Conservation (phyloP, 768 basidiomycete species). For the Ramaria rubella region DNA sequence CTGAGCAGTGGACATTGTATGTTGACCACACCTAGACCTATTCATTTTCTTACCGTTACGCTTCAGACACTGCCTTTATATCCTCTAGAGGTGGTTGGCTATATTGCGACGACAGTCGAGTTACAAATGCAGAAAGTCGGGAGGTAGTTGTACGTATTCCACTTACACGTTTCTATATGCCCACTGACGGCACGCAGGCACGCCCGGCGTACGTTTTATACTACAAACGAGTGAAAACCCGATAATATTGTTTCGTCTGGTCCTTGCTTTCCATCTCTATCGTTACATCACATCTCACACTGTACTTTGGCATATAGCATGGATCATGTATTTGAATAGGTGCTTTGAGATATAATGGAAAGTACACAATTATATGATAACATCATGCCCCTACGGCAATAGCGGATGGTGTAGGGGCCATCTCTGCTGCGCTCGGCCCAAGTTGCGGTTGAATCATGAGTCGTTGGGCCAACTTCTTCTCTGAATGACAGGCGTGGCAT, state of each 20-base stretch:
- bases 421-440: not conserved
- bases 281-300: constrained; percentile 4
- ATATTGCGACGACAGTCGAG: constrained; percentile 90
- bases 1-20: constrained; percentile 93
- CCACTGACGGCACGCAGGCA: constrained; percentile 39
- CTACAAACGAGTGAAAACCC: constrained; percentile 48
- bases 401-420: not conserved
- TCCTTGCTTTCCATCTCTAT: not conserved
- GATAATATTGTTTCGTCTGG: constrained; percentile 2
- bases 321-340: constrained; percentile 1
- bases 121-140: constrained; percentile 63
- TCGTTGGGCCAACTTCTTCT: not conserved
- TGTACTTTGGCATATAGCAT: constrained; percentile 8
- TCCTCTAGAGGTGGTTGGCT: constrained; percentile 84
- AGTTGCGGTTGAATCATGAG: not conserved
- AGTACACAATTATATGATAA: not conserved
- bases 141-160: constrained; percentile 70
- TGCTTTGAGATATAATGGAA: not conserved
- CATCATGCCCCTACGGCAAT: not conserved
- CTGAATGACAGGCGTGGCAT: constrained; percentile 2
- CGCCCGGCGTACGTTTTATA: constrained; percentile 74
- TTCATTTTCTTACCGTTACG: constrained; percentile 6
- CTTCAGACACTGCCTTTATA: constrained; percentile 85
- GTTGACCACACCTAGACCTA: not conserved
- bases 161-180: constrained; percentile 1